These are phyloP conservation scores for Lolium perenne DNA, from an alignment of 176 grass and related monocot genomes.

Conservation along the genomic window DNA sequence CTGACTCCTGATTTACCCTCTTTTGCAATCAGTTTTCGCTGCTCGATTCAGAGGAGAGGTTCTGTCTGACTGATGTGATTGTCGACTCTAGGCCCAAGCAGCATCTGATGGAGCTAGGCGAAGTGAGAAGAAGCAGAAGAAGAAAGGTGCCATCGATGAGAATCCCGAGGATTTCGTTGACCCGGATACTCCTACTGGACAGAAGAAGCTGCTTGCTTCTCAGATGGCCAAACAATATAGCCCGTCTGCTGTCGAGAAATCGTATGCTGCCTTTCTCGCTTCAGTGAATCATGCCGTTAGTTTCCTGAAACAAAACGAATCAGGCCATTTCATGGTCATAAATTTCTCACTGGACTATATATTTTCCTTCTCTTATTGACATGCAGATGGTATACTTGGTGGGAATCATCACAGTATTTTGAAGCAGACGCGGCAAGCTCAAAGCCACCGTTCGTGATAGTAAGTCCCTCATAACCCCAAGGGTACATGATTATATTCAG, in stretches of 20 bases:
- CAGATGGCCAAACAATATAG: constrained; percentile 88
- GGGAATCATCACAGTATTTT: constrained; percentile 79
- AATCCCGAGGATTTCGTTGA: constrained; percentile 71
- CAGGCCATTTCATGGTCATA: neutral
- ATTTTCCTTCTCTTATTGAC: neutral
- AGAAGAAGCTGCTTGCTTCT: constrained; percentile 62
- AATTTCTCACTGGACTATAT: constrained; percentile 14
- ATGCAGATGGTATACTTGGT: constrained; percentile 85
- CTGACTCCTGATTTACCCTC: neutral
- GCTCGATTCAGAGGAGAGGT: neutral
- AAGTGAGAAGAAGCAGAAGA: constrained; percentile 67
- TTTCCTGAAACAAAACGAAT: neutral
- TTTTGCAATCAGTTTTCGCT: neutral
- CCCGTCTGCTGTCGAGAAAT: constrained; percentile 68
- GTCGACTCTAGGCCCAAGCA: constrained; percentile 51
- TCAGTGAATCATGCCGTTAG: neutral
- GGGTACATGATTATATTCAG: neutral
- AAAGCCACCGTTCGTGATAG: constrained; percentile 77
- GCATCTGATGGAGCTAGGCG: constrained; percentile 64
- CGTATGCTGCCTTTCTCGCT: constrained; percentile 46
- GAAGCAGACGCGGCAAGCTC: constrained; percentile 68
- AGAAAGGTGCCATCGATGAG: constrained; percentile 49
- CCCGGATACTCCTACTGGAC: constrained; percentile 55
- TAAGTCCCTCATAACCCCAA: constrained; percentile 44
- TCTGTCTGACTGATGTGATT: constrained; percentile 29